Conservation (phyloP, 73 alveolate genomes). For the Paramecium caudatum region DNA sequence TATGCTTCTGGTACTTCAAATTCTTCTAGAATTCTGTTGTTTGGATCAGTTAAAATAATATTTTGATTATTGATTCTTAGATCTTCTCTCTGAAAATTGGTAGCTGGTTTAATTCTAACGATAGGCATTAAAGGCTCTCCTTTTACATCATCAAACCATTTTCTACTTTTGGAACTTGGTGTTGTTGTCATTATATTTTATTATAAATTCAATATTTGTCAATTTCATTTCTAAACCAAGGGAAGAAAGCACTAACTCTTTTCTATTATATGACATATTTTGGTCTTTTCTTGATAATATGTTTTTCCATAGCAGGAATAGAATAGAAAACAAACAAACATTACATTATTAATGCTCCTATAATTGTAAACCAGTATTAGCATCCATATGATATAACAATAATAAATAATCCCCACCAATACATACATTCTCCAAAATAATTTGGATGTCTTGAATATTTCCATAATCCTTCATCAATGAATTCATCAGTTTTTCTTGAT, state of each 20-base stretch:
- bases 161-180: slow-evolving; percentile 1
- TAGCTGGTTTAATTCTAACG: slow-evolving; percentile 71
- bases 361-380: slow-evolving; percentile 46
- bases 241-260: slow-evolving; percentile 68
- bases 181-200: slow-evolving; percentile 25
- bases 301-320: slow-evolving; percentile 77
- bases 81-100: slow-evolving; percentile 76
- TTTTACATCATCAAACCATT: slow-evolving; percentile 61
- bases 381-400: slow-evolving; percentile 41
- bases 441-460: slow-evolving; percentile 94
- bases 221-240: slow-evolving; percentile 74
- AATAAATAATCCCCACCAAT: slow-evolving; percentile 93
- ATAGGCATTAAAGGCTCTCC: slow-evolving; percentile 71
- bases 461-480: slow-evolving; percentile 93
- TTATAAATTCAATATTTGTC: too few species aligned
- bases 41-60: slow-evolving; percentile 73
- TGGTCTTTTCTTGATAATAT: slow-evolving; percentile 43
- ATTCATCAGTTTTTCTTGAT: slow-evolving; percentile 81
- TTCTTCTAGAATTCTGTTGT: slow-evolving; percentile 74
- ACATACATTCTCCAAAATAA: slow-evolving; percentile 94
- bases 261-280: slow-evolving; percentile 54
- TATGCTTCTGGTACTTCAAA: slow-evolving; percentile 68
- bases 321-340: slow-evolving; percentile 60
- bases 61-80: slow-evolving; percentile 63
- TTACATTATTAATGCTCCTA: slow-evolving; percentile 61